Evolutionary conservation across 495 filamentous ascomycete species (phyloP), one percentile per base, ranked within the genome.

Genomic region (Talaromyces adpressus): DNA sequence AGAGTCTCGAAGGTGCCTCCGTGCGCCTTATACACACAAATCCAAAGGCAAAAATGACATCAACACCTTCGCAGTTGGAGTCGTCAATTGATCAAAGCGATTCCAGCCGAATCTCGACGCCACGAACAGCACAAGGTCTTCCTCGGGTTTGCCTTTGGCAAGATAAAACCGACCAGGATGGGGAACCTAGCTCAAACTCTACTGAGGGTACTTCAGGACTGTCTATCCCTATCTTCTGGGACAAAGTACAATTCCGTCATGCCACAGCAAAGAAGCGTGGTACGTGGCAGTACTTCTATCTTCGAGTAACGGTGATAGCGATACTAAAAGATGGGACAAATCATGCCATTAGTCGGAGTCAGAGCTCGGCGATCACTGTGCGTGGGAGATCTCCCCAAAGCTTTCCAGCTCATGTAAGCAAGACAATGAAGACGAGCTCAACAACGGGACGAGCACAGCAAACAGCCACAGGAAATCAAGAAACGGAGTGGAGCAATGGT

Each of bases 281-380:
- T 25, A 61, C 59, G 18, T 61, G 59, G 59, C 59, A 61, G 36
- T 61, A 47, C 27, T 61, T 61, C n/a, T 61, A 61, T 14, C 23
- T 61, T 23, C 32, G 59, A 23, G 59, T 61, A 16, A 61, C 34
- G 0, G 59, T 61, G 3, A n/a, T 27, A 49, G 59, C 59, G 7
- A 25, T n/a, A 14, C n/a, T 61, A 12, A 34, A 61, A 49, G 41
- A 61, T 49, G 59, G 59, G 6, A 61, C 25, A 11, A 61, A 22
- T 29, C 59, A 41, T 45, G 25, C 36, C 5, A 16, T 61, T 32
- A 25, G 36, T 22, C 59, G 22, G 20, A 25, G 34, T 20, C 59
- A 30, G 22, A 61, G 59, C 36, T 22, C 59, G n/a, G 59, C 59
- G 2, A 49, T 61, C 16, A 61, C 59, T 29, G 59, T 61, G 9